Base-by-base conservation (phyloP, 345 rosid genomes). In the Pistacia vera region DNA sequence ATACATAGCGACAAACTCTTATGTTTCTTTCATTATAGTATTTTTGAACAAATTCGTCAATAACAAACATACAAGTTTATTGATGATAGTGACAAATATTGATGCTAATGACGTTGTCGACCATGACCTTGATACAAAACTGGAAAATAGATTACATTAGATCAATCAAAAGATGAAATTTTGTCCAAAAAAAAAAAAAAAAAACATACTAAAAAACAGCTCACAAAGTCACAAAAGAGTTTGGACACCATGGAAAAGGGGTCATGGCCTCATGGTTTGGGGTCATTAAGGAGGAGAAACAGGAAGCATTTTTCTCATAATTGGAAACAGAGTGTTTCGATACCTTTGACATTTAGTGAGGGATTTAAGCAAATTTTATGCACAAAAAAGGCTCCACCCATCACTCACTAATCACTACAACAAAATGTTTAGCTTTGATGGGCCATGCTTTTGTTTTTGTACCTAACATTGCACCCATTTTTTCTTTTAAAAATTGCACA, bases 381-480 rank as follows among this genome's bases (percentile, higher is more conserved):
- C 41, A 4, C 4, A 51, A 41, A 52, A 56, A 4, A 38, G 41
- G 63, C 44, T 49, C 73, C 68, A 59, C 68, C n/a, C 38, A n/a
- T 35, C 52, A 20, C 30, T 61, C 62, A 49, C 41, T 35, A 14
- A 22, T 35, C 13, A 8, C 46, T 35, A n/a, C 18, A 69, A 59
- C 51, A 51, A 51, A 54, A 4, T 38, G 30, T 12, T 57, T 33
- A 63, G 68, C 68, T 68, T 49, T 68, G 28, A 75, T 33, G 73
- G 78, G 61, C 69, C 78, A 75, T 68, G 71, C 61, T 11, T n/a
- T 5, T 36, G 41, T 36, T 36, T 52, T 18, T 28, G 65, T 58
- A 33, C 78, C 59, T 9, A 35, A 44, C 56, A n/a, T 22, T 44
- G 69, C 66, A 44, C 14, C 51, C 48, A n/a, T n/a, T 63, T 73